These are phyloP conservation scores for Solanum sitiens DNA, from an alignment of 257 asterid genomes.

Conservation along the genomic window DNA sequence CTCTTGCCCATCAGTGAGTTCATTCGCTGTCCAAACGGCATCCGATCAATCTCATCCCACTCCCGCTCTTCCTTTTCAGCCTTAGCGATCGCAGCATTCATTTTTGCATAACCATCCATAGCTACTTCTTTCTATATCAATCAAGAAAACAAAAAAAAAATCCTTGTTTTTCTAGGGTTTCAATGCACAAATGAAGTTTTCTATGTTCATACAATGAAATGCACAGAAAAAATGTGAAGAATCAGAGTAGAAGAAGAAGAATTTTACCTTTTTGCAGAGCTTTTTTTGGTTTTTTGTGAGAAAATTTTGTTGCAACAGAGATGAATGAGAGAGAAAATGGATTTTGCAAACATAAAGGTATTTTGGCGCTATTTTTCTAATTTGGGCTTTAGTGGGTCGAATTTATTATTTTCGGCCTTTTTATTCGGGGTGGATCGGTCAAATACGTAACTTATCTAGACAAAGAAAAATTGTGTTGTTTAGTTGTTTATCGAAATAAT, in stretches of 20 bases:
- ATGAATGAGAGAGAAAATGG: not conserved
- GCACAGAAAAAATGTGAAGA: not conserved
- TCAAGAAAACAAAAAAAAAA: not conserved
- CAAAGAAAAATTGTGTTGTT: not conserved
- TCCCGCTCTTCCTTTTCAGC: not conserved
- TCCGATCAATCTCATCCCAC: not conserved
- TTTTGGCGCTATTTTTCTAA: not conserved
- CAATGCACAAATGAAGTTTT: not conserved
- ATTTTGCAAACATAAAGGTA: not conserved
- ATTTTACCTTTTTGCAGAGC: not conserved
- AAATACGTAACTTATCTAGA: not conserved
- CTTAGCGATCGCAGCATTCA: not conserved
- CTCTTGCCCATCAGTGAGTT: not conserved
- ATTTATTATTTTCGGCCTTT: not conserved
- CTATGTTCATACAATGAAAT: not conserved
- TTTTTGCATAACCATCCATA: not conserved
- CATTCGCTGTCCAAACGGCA: not conserved
- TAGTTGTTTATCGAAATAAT: not conserved
- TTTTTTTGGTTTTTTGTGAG: not conserved
- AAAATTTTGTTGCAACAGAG: not conserved
- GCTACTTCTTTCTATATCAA: not conserved
- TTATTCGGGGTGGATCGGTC: rapidly evolving
- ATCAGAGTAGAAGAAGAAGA: not conserved
- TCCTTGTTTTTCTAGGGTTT: not conserved
- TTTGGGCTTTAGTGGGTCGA: not conserved